A percentile compares a stretch with the other conserved stretches of the same genome.
phyloP scores from a whole-genome alignment of 2,329 filamentous ascomycete species.

The Colletotrichum sp. region DNA sequence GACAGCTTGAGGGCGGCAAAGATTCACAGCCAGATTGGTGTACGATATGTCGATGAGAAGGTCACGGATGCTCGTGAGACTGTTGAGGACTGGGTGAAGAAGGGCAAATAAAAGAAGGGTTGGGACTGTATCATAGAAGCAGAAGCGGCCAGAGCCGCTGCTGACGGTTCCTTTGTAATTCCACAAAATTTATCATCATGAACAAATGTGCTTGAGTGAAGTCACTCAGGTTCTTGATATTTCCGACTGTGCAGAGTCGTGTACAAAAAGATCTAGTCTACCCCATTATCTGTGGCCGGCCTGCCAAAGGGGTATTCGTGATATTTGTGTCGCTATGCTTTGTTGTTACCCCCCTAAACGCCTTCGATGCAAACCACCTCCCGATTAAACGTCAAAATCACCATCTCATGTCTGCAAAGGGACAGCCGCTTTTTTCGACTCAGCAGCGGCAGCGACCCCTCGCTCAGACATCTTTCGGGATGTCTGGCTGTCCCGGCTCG shows the following conservation, averaged over 20 bases:
- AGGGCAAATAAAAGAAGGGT: constrained; percentile 70
- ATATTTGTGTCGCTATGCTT: constrained; percentile 12
- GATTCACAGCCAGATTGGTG: constrained; percentile 74
- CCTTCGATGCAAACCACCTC: constrained; percentile 9
- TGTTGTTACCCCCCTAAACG: constrained; percentile 3
- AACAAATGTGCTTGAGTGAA: not conserved
- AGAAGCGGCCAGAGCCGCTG: constrained; percentile 20
- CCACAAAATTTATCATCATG: constrained; percentile 1
- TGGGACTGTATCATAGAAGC: constrained; percentile 23
- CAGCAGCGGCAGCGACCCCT: constrained; percentile 18
- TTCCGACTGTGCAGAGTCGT: not conserved
- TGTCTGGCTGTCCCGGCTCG: constrained; percentile 24
- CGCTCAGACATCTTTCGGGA: constrained; percentile 36
- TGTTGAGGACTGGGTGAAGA: constrained; percentile 89
- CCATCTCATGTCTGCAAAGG: constrained; percentile 17
- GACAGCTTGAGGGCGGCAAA: constrained; percentile 76
- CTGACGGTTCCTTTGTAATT: constrained; percentile 22
- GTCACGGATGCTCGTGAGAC: constrained; percentile 76
- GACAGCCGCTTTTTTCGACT: constrained; percentile 25
- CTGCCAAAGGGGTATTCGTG: not conserved
- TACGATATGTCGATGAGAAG: constrained; percentile 79
- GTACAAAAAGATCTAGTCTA: not conserved
- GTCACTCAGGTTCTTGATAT: not conserved
- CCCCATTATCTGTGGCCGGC: not conserved
- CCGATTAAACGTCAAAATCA: not conserved